A percentile compares a stretch with the other conserved stretches of the same genome.
These are phyloP conservation scores for Pouteria glomerata DNA, from an alignment of 148 eudicot genomes.

Conservation along the genomic window DNA sequence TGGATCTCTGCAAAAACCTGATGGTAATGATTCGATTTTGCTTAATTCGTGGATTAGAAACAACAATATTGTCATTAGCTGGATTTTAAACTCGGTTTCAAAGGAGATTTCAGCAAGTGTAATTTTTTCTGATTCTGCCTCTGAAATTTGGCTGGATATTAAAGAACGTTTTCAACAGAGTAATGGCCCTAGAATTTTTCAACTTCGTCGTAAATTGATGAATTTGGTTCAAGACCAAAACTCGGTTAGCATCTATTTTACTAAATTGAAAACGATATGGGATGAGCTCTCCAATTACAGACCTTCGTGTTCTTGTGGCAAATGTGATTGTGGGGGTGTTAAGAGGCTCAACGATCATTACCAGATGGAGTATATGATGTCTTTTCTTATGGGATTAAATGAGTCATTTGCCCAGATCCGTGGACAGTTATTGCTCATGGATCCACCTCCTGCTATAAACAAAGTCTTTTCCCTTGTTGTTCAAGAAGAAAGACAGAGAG, in stretches of 20 bases:
- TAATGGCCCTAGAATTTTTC: no score
- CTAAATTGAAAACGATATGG: neutral
- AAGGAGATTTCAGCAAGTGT: constrained; percentile 1
- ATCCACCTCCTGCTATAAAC: neutral
- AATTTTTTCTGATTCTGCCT: neutral
- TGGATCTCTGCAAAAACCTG: neutral
- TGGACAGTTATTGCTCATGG: neutral
- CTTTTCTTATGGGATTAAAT: neutral
- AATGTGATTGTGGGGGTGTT: neutral
- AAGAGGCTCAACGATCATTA: neutral
- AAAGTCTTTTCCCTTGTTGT: neutral
- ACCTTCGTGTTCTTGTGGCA: neutral
- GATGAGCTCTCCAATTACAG: neutral
- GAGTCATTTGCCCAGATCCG: neutral
- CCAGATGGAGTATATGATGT: neutral
- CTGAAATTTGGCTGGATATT: neutral
- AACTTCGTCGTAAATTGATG: no score
- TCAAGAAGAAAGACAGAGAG: neutral
- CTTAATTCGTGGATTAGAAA: neutral
- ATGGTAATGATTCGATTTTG: no score
- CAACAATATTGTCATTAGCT: neutral
- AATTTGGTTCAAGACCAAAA: no score
- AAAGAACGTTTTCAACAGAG: neutral
- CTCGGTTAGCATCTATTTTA: neutral
- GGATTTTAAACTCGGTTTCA: neutral